These are phyloP conservation scores for Vicia faba DNA, from an alignment of 306 rosid species.

Conservation along the genomic window DNA sequence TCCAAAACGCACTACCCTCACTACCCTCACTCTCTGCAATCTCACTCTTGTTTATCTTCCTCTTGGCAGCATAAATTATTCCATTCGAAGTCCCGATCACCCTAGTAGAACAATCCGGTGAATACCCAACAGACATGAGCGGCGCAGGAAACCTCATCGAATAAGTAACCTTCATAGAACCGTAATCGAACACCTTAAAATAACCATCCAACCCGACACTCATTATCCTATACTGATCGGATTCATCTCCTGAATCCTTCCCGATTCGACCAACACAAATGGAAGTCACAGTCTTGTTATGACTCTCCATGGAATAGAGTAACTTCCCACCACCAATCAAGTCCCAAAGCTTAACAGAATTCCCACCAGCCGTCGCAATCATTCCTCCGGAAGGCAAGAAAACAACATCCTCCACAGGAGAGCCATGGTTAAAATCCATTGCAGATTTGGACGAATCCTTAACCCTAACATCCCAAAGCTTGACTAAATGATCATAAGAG, in stretches of 20 bases:
- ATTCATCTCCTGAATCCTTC: slow-evolving; percentile 53
- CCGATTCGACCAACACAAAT: slow-evolving; percentile 62
- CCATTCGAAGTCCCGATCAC: slow-evolving; percentile 89
- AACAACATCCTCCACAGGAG: slow-evolving; percentile 77
- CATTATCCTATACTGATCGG: slow-evolving; percentile 63
- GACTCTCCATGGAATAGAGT: slow-evolving; percentile 80
- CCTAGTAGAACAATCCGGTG: slow-evolving; percentile 61
- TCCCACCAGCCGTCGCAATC: slow-evolving; percentile 83
- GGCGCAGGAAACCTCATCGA: slow-evolving; percentile 95
- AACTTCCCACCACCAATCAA: slow-evolving; percentile 83
- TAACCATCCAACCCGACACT: slow-evolving; percentile 95
- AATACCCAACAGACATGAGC: slow-evolving; percentile 65
- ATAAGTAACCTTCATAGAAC: slow-evolving; percentile 68
- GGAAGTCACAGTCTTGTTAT: slow-evolving; percentile 86
- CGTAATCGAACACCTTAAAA: slow-evolving; percentile 87
- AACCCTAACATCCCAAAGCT: slow-evolving; percentile 84
- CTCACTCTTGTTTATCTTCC: slow-evolving; percentile 53
- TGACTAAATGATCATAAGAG: slow-evolving; percentile 85
- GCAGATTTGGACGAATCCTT: slow-evolving; percentile 49
- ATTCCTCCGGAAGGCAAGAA: slow-evolving; percentile 78
- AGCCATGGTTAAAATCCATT: slow-evolving; percentile 65
- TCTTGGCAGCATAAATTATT: slow-evolving; percentile 68
- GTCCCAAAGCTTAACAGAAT: slow-evolving; percentile 89
- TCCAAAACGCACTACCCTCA: slow-evolving; percentile 42
- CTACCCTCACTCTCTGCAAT: slow-evolving; percentile 29